phyloP scores from a whole-genome alignment of 495 filamentous ascomycete genomes.

The Aspergillus coremiiformis region DNA sequence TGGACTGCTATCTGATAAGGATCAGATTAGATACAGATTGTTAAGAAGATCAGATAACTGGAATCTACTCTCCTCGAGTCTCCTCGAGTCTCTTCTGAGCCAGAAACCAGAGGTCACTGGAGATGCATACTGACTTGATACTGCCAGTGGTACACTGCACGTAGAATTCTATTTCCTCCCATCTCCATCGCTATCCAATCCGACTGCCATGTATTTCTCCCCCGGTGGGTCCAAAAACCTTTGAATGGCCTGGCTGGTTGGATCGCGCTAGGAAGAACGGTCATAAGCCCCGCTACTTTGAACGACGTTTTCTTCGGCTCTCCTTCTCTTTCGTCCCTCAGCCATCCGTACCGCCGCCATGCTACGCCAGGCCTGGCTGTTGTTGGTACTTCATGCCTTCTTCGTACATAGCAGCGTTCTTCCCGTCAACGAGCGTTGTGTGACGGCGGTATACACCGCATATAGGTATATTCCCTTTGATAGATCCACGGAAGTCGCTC shows the following conservation, averaged over 20 bases:
- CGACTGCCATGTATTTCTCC: neutral
- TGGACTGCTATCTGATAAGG: too few species aligned
- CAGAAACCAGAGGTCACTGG: too few species aligned
- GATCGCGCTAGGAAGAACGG: neutral
- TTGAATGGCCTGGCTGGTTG: neutral
- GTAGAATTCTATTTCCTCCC: too few species aligned
- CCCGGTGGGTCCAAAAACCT: neutral
- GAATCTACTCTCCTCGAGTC: too few species aligned
- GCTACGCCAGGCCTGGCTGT: neutral
- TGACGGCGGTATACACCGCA: constrained; percentile 30
- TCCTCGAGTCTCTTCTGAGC: too few species aligned
- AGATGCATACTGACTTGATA: too few species aligned
- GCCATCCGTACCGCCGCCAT: neutral
- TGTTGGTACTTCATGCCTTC: neutral
- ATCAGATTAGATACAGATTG: too few species aligned
- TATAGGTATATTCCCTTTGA: constrained; percentile 34
- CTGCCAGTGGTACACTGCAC: too few species aligned
- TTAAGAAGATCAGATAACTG: too few species aligned
- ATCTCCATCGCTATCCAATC: neutral
- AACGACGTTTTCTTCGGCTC: neutral
- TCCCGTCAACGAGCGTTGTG: constrained; percentile 28
- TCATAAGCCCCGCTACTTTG: neutral
- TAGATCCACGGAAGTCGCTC: constrained; percentile 8
- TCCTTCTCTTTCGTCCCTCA: neutral
- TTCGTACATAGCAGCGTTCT: constrained; percentile 1